Percentiles rank a stretch among this genome's conserved stretches.
Evolutionary conservation across 805 yeast species (phyloP).

Genomic region (Metschnikowia hibisci): DNA sequence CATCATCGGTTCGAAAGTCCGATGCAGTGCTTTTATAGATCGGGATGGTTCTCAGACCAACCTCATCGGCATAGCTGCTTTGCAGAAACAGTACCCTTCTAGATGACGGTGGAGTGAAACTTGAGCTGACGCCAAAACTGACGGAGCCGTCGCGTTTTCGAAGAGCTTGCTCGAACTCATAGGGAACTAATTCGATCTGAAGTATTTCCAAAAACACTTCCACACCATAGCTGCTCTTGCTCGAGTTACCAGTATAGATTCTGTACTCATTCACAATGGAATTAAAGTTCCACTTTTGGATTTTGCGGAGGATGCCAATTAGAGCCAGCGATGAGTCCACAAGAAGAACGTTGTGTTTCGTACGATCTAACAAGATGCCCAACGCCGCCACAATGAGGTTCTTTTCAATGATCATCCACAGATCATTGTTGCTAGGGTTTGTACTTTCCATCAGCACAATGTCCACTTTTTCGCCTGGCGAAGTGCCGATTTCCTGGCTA

Average conservation of each 20-base stretch:
- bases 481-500: constrained; percentile 11
- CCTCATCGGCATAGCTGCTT: neutral
- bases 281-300: constrained; percentile 86
- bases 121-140: neutral
- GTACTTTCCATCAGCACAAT: constrained; percentile 22
- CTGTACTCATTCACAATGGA: constrained; percentile 84
- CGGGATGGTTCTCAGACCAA: neutral
- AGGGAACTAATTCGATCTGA: constrained; percentile 48
- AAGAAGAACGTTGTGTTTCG: constrained; percentile 63
- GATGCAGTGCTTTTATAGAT: neutral
- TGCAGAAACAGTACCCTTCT: constrained; percentile 7
- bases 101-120: neutral
- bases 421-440: constrained; percentile 40
- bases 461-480: constrained; percentile 18
- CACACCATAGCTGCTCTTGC: constrained; percentile 69
- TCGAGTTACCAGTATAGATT: constrained; percentile 58
- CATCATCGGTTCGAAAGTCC: neutral
- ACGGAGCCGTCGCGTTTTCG: constrained; percentile 4
- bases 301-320: constrained; percentile 73
- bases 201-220: constrained; percentile 80
- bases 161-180: constrained; percentile 31
- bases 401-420: constrained; percentile 75
- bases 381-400: constrained; percentile 62
- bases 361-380: constrained; percentile 57
- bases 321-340: constrained; percentile 79